Evolutionary conservation across 2,329 filamentous ascomycete genomes (phyloP), one percentile per base, ranked within the genome.

Genomic region (Fusarium sp.): DNA sequence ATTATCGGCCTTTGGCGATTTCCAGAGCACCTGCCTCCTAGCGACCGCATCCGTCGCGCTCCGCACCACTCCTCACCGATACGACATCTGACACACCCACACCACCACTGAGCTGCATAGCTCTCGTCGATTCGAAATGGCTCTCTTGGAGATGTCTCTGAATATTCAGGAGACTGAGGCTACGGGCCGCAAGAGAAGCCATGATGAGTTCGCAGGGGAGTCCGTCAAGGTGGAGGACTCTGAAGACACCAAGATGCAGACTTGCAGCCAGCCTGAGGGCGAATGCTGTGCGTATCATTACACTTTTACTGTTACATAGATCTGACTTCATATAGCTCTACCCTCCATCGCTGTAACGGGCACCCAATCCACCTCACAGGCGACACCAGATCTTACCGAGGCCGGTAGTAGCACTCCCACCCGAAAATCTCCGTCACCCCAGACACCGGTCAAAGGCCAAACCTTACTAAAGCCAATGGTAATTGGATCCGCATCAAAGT

Each of bases 151-250:
- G 63, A 82, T 88, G 78, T 86, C 87, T 20, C 80, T 83, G 14
- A 89, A 89, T 70, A 82, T 87, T 33, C 84, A 85, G 77, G 85
- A 87, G 76, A 80, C 83, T 27, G 85, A 87, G 60, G 74, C 80
- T 22, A 80, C 80, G 31, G 80, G 81, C 57, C 82, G 84, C 61
- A 89, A 89, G 79, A 81, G 86, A 68, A 85, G 81, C 48, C 86
- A 88, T 72, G 82, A 86, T 45, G 85, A 88, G 35, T 88, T 84
- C 69, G 74, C 83, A 4, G 82, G 79, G 11, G 80, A 84, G 27
- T 70, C 80, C 24, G 62, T 78, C n/a, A 78, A 79, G 62, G 58
- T 71, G 27, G 78, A 82, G 22, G 60, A 62, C 4, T 68, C 67
- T 1, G 65, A 65, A 20, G 75, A 77, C 20, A 41, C 45, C n/a